Base-by-base conservation (phyloP, 176 grass and related monocot genomes). In the Oryza punctata region DNA sequence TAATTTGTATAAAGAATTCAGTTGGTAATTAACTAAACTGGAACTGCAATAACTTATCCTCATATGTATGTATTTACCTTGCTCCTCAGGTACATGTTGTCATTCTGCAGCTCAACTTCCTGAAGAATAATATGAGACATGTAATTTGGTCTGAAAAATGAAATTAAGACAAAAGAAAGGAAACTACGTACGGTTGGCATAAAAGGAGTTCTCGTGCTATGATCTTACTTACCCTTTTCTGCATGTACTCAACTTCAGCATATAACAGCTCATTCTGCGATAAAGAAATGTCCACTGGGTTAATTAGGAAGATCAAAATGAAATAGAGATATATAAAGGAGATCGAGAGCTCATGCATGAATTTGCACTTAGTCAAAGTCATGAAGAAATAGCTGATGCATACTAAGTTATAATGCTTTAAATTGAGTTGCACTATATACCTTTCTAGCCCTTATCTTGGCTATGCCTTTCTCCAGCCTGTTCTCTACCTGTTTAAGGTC, bases 391-490 rank as follows among this genome's bases (percentile, higher is more conserved):
- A 28, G 6, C 19, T 57, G 50, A 50, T 30, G 4, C n/a, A 44
- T 33, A 44, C 12, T 6, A 25, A 41, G 47, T 21, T 16, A 33
- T 25, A 16, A 44, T 65, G 47, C 45, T 47, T 47, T 14, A 47
- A 47, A 35, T 35, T 35, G 33, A n/a, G 47, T 6, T 49, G 8
- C 37, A 73, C 6, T 70, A 19, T 15, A 13, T 96, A 99, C 96
- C 91, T 92, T 99, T 89, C 82, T 94, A 47, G 85, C 78, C 83
- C 97, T 94, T 84, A 99, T 99, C 72, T 99, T 99, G 65, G 24
- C 67, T 84, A 99, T 88, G 45, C 83, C 88, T 87, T 87, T 85
- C 78, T 96, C 91, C 81, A 99, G 69, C 77, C 64, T 96, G 18
- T 24, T 89, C 72, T 99, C 97, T 15, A 91, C 49, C 77, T 80